A percentile compares a stretch with the other conserved stretches of the same genome.
These are phyloP conservation scores for Solanum infundibuliforme DNA, from an alignment of 257 asterid genomes.

Conservation along the genomic window DNA sequence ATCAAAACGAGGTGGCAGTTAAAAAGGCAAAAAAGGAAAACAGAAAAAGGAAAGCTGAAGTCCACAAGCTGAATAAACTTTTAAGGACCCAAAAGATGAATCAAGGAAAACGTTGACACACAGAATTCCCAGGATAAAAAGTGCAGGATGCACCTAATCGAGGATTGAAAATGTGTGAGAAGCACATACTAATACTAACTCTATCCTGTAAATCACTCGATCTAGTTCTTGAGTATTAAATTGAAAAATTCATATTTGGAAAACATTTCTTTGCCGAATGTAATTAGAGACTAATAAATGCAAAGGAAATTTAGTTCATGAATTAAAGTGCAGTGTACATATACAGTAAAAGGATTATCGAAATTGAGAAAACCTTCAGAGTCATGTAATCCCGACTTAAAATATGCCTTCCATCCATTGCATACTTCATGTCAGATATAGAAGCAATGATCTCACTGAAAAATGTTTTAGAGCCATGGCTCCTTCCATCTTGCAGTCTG, in stretches of 20 bases:
- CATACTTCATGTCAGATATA: constrained; percentile 92
- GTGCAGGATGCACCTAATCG: neutral
- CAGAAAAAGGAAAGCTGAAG: neutral
- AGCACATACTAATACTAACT: neutral
- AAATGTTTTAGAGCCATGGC: constrained; percentile 92
- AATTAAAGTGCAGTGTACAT: neutral
- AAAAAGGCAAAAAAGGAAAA: neutral
- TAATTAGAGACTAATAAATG: neutral
- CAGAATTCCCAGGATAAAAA: neutral
- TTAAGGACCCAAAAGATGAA: neutral
- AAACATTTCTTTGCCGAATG: neutral
- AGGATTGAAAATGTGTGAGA: neutral
- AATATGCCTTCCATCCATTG: constrained; percentile 83
- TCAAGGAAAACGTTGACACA: neutral
- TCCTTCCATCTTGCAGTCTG: constrained; percentile 97
- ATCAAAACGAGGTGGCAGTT: neutral
- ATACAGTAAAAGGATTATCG: neutral
- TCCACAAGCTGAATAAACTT: neutral
- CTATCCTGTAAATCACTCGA: neutral
- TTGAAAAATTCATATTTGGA: neutral
- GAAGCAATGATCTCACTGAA: constrained; percentile 99
- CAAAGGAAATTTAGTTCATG: neutral
- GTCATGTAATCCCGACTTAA: constrained; percentile 99
- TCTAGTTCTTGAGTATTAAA: neutral
- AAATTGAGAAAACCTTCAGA: constrained; percentile 55